Evolutionary conservation across 352 stramenopile species (phyloP).

Genomic region (Pythium insidiosum): DNA sequence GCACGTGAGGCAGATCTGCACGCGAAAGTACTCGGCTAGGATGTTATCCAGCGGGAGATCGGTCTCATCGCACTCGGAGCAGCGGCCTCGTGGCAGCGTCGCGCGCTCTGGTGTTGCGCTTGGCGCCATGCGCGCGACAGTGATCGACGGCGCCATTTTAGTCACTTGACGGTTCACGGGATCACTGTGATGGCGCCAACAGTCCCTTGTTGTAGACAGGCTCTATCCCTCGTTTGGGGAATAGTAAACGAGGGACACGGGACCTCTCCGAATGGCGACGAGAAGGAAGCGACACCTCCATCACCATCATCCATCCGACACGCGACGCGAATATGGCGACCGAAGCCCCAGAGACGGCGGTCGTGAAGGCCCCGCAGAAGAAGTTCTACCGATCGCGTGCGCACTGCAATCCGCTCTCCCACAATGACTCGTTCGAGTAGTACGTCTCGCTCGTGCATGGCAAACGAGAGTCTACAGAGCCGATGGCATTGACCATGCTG

Average conservation of each 20-base stretch:
- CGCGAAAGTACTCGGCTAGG: constrained; percentile 38
- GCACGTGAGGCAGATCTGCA: constrained; percentile 51
- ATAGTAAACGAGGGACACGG: constrained; percentile 12
- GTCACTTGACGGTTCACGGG: neutral
- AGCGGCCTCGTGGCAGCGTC: constrained; percentile 18
- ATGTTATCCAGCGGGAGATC: constrained; percentile 36
- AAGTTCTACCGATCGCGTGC: constrained; percentile 95
- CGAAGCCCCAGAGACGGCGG: constrained; percentile 8
- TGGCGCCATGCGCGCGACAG: neutral
- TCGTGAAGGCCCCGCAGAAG: constrained; percentile 84
- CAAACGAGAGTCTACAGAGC: neutral
- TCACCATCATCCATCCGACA: too few relatives aligned
- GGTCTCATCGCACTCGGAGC: constrained; percentile 41
- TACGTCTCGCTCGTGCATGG: constrained; percentile 18
- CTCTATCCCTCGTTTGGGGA: neutral
- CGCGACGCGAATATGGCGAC: constrained; percentile 18
- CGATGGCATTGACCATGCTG: neutral
- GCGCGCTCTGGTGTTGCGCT: too few relatives aligned
- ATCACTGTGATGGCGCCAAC: neutral
- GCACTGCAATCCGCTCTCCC: constrained; percentile 95
- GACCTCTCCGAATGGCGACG: too few relatives aligned
- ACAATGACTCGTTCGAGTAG: constrained; percentile 96
- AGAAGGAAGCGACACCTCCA: too few relatives aligned
- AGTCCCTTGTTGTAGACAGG: constrained; percentile 12
- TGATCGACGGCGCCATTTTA: constrained; percentile 14